Base-by-base conservation (phyloP, 495 filamentous ascomycete species). In the Aspergillus mulundensis region DNA sequence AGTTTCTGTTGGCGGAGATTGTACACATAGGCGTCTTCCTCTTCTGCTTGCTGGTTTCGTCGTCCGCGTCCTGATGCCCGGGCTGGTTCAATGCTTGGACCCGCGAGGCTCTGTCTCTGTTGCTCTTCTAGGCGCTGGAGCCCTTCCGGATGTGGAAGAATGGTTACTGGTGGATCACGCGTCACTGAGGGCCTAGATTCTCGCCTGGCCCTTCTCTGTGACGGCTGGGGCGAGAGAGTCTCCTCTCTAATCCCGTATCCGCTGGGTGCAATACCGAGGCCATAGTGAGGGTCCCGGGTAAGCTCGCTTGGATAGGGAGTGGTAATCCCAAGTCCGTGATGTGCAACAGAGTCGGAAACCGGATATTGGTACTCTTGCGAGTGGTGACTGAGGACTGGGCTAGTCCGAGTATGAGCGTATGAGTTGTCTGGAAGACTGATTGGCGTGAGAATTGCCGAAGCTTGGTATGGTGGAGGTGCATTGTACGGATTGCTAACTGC, bases 1-100 rank as follows among this genome's bases (percentile, higher is more conserved):
- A 85, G 70, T 43, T 80, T 80, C 63, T 87, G 80, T 43, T 88
- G 79, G 36, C 88, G 87, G 54, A 89, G 82, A 18, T 82, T 72
- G 61, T 83, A 79, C 8, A 89, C 77, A 50, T 88, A 84, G 15
- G 84, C 71, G 56, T 82, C 80, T 62, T 90, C 87, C 55, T 87
- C 85, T 56, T 88, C 86, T 30, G 70, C 77, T 60, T 72, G 76
- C 10, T 71, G 78, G 56, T 76, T 78, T 53, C 69, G 69, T 55
- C 69, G 75, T 39, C 66, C 71, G 39, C 69, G 69, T 23, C 75
- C 66, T 15, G 74, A 63, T n/a, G 72, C 65, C 23, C 78, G 75
- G 16, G 68, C 63, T 44, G 67, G 64, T 18, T 70, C 67, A 19
- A 68, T 50, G 15, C 67, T 57, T 6, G 62, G 20, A 14, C 70